Conservation (phyloP, 495 filamentous ascomycete species). For the Penicillium macrosclerotiorum region DNA sequence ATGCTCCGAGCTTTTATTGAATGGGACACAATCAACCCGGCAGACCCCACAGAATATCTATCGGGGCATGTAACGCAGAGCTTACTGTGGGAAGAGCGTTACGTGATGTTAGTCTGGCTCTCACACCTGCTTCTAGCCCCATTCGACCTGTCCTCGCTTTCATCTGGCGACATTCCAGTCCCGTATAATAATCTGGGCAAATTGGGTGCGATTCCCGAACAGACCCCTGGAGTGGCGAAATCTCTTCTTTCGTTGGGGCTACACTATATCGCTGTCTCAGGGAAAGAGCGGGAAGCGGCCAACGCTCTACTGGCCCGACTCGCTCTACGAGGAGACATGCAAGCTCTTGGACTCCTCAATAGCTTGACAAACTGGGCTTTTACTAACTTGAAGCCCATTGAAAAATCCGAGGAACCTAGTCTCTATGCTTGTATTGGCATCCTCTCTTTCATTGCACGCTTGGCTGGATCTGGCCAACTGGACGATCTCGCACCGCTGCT, state of each 20-base stretch:
- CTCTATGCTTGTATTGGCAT: constrained; percentile 68
- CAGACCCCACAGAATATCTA: constrained; percentile 6
- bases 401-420: constrained; percentile 29
- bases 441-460: constrained; percentile 72
- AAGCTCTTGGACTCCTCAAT: constrained; percentile 65
- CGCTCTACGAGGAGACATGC: constrained; percentile 84
- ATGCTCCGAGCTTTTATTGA: constrained; percentile 66
- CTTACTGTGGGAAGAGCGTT: constrained; percentile 83
- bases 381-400: constrained; percentile 43
- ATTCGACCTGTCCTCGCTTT: constrained; percentile 86
- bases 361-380: constrained; percentile 68
- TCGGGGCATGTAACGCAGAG: constrained; percentile 11
- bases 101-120: constrained; percentile 87
- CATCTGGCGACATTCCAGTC: constrained; percentile 50
- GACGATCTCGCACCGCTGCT: constrained; percentile 53
- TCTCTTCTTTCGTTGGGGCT: constrained; percentile 70
- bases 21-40: constrained; percentile 31
- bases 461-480: constrained; percentile 58
- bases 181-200: constrained; percentile 26
- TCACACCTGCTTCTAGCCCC: constrained; percentile 90
- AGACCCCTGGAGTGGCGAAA: constrained; percentile 66
- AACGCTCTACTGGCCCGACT: constrained; percentile 77
- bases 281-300: constrained; percentile 87
- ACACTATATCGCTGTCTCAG: constrained; percentile 66
- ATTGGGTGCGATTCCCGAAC: constrained; percentile 21